Conservation (phyloP, 768 basidiomycete genomes). For the Podaxis sp. region DNA sequence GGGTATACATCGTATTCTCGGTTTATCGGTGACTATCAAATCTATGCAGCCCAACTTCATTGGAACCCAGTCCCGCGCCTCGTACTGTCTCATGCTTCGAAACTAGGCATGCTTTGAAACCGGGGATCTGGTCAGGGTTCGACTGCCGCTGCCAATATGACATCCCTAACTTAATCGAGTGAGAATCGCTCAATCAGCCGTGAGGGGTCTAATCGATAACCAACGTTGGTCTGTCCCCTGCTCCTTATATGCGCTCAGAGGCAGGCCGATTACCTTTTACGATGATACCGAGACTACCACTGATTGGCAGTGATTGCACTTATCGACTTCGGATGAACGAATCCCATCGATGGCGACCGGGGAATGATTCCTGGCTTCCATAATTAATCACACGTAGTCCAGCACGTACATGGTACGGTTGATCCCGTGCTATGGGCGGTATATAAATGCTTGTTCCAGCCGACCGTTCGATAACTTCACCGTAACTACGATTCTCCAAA, state of each 20-base stretch:
- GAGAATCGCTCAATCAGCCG: background rate
- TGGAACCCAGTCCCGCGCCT: no score
- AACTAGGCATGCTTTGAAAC: background rate
- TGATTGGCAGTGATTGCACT: background rate
- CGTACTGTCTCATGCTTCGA: background rate
- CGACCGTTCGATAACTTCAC: background rate
- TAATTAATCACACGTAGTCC: background rate
- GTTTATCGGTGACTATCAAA: no score
- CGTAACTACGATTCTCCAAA: background rate
- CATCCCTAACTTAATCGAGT: background rate
- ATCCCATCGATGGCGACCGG: background rate
- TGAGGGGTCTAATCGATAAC: conserved; percentile 4
- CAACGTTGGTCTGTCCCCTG: background rate
- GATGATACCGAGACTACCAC: background rate
- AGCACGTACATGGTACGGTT: background rate
- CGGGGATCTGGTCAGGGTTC: background rate
- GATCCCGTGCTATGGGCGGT: background rate
- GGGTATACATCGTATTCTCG: no score
- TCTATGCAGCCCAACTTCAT: no score
- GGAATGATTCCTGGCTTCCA: background rate
- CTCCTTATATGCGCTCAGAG: background rate
- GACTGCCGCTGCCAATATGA: background rate
- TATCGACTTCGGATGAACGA: background rate
- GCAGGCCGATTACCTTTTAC: background rate
- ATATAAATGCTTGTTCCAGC: background rate